A percentile compares a stretch with the other conserved stretches of the same genome.
These are phyloP conservation scores for Rhynchosporium graminicola DNA, from an alignment of 2,329 filamentous ascomycete species.

Conservation along the genomic window DNA sequence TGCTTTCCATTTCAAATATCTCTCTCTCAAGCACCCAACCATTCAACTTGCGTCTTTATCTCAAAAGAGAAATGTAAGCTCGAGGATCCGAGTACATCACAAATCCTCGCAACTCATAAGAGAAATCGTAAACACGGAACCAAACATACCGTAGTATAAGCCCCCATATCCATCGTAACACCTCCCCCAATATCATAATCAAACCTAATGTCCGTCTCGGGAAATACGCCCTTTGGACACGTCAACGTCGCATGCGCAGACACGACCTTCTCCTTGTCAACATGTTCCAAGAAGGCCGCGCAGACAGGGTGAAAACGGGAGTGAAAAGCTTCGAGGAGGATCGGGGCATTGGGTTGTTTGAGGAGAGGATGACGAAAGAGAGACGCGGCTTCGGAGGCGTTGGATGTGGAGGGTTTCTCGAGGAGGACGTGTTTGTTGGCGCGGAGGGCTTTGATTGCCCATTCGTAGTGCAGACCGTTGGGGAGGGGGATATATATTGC, in stretches of 20 bases:
- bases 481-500: conserved; percentile 25
- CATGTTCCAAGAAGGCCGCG: conserved; percentile 44
- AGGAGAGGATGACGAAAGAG: conserved; percentile 48
- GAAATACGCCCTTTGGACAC: conserved; percentile 40
- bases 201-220: conserved; percentile 48
- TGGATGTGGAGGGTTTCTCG: conserved; percentile 24
- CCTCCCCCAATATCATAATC: conserved; percentile 44
- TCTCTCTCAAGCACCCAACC: not conserved
- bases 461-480: conserved; percentile 36
- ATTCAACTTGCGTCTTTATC: not conserved
- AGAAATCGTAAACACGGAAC: not conserved
- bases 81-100: not conserved
- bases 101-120: not conserved
- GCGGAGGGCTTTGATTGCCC: conserved; percentile 24
- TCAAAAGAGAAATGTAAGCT: too few species aligned
- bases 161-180: conserved; percentile 43
- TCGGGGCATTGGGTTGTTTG: conserved; percentile 42
- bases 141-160: conserved; percentile 38
- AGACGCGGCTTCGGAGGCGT: conserved; percentile 38
- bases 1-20: not conserved
- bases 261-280: conserved; percentile 45
- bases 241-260: conserved; percentile 40
- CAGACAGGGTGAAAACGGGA: conserved; percentile 53
- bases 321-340: conserved; percentile 57
- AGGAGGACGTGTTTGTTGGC: conserved; percentile 26